phyloP scores from a whole-genome alignment of 352 stramenopile species.

The Peronospora belbahrii region DNA sequence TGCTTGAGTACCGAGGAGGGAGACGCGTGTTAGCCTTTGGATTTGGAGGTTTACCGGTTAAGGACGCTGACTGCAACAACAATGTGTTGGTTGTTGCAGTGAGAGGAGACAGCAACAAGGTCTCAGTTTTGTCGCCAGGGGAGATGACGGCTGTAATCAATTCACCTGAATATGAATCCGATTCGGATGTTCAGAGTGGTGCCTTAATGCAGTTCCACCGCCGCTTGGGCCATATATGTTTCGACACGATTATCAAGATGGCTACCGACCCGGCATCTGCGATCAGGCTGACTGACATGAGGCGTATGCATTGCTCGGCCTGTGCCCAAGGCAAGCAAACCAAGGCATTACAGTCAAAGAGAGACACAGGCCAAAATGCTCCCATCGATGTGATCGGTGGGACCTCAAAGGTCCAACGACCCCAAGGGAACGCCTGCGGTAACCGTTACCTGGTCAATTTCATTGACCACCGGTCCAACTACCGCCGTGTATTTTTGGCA shows the following conservation, averaged over 20 bases:
- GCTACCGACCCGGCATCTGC: background rate
- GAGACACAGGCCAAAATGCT: background rate
- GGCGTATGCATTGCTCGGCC: background rate
- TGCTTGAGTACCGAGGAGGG: background rate
- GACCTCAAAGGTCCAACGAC: background rate
- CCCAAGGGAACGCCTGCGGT: background rate
- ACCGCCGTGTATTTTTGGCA: background rate
- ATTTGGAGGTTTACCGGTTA: background rate
- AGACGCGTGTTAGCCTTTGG: background rate
- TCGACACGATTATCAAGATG: slow-evolving; percentile 1
- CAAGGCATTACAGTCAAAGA: background rate
- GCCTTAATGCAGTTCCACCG: background rate
- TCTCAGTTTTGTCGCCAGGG: background rate
- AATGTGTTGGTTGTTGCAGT: background rate
- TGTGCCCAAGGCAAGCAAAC: background rate
- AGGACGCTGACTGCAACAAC: background rate
- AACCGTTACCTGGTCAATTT: background rate
- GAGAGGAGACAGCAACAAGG: background rate
- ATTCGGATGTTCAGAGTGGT: background rate
- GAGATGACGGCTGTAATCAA: background rate
- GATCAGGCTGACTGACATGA: background rate
- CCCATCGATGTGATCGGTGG: background rate
- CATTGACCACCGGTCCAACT: background rate
- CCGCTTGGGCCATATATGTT: background rate
- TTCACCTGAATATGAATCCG: background rate